Conservation (phyloP, 2,329 filamentous ascomycete genomes). For the Chaetomium olivaceum region DNA sequence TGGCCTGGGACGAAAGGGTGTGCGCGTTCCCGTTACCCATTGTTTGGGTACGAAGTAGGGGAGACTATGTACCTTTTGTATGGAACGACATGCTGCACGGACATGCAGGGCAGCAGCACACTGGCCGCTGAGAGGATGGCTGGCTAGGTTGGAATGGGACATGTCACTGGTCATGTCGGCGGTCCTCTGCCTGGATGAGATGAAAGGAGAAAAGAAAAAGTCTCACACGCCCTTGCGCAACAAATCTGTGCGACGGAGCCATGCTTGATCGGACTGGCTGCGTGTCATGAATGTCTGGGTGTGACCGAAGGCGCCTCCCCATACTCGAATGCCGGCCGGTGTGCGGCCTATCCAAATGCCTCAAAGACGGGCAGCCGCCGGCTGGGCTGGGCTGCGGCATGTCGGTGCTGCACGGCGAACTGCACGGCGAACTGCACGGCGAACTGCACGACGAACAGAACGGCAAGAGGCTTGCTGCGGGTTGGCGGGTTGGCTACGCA, state of each 20-base stretch:
- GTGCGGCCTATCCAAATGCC: constrained; percentile 10
- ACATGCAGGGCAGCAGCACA: not conserved
- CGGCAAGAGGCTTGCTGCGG: constrained; percentile 26
- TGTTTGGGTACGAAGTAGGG: not conserved
- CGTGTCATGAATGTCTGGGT: not conserved
- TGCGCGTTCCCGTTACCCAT: not conserved
- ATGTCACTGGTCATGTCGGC: not conserved
- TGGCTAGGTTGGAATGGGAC: not conserved
- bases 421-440: constrained; percentile 16
- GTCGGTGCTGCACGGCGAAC: constrained; percentile 19
- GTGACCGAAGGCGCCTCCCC: not conserved
- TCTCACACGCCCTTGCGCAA: constrained; percentile 14
- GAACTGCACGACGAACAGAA: constrained; percentile 24
- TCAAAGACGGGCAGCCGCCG: constrained; percentile 5
- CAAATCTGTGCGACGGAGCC: constrained; percentile 14
- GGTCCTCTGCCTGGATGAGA: not conserved
- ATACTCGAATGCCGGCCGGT: not conserved
- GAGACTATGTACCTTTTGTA: not conserved
- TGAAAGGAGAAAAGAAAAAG: not conserved
- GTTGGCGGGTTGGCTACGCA: constrained; percentile 14
- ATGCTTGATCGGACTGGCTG: constrained; percentile 8
- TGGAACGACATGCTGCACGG: not conserved
- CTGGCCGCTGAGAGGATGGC: not conserved
- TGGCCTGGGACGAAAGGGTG: not conserved
- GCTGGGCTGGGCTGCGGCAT: constrained; percentile 12